Evolutionary conservation across 495 filamentous ascomycete genomes (phyloP).

Genomic region (Penicillium lividum): DNA sequence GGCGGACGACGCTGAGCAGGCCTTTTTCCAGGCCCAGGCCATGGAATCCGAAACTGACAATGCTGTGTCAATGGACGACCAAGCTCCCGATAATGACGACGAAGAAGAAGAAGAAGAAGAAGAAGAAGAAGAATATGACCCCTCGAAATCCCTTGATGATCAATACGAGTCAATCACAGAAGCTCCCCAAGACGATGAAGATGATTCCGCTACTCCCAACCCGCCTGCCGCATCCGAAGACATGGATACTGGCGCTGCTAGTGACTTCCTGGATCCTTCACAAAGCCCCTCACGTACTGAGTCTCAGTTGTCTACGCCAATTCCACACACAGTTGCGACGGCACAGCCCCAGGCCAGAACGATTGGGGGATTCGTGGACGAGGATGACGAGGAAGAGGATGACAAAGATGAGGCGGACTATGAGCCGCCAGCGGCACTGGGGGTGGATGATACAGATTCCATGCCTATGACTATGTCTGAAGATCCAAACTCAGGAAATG

Average conservation of each 20-base stretch:
- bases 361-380: conserved; percentile 77
- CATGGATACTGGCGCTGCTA: conserved; percentile 27
- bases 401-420: conserved; percentile 57
- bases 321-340: conserved; percentile 34
- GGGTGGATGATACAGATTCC: conserved; percentile 48
- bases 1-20: conserved; percentile 63
- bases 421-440: conserved; percentile 55
- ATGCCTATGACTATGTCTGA: conserved; percentile 47
- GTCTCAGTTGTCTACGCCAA: conserved; percentile 42
- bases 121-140: conserved; percentile 59
- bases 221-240: conserved; percentile 28
- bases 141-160: conserved; percentile 49
- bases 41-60: conserved; percentile 47
- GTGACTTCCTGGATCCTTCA: conserved; percentile 32
- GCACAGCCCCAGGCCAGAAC: conserved; percentile 62
- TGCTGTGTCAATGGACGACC: conserved; percentile 43
- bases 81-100: conserved; percentile 54
- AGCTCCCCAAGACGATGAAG: background rate
- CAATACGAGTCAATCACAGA: conserved; percentile 35
- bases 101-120: conserved; percentile 49
- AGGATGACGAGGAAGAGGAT: conserved; percentile 61
- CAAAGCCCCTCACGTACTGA: conserved; percentile 39
- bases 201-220: conserved; percentile 15
- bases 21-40: conserved; percentile 59
- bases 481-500: conserved; percentile 56